phyloP scores from a whole-genome alignment of 2,329 filamentous ascomycete genomes.

The Calonectria ilicicola region DNA sequence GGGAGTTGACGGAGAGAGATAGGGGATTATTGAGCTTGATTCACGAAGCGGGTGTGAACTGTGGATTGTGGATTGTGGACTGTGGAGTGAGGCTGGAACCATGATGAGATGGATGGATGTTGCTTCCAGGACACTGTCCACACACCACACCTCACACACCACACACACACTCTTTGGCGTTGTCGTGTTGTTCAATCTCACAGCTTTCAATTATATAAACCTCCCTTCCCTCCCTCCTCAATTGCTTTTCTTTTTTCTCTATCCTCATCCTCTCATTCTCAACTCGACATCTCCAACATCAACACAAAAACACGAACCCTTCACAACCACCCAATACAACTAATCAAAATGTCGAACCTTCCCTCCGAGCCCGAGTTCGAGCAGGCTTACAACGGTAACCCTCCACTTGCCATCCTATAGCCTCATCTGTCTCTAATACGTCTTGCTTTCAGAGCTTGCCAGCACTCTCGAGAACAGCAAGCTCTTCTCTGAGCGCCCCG shows the following conservation, averaged over 20 bases:
- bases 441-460: conserved; percentile 77
- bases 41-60: conserved; percentile 19
- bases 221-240: conserved; percentile 19
- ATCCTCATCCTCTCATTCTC: conserved; percentile 13
- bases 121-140: background rate
- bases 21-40: conserved; percentile 19
- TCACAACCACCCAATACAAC: conserved; percentile 26
- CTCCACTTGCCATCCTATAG: conserved; percentile 22
- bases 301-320: conserved; percentile 9
- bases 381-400: conserved; percentile 94
- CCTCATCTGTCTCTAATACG: conserved; percentile 17
- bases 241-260: conserved; percentile 8
- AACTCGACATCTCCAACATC: conserved; percentile 13
- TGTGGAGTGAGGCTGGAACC: conserved; percentile 29
- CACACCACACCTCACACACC: background rate
- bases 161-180: background rate
- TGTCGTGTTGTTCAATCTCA: background rate
- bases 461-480: conserved; percentile 94
- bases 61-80: conserved; percentile 28
- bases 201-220: conserved; percentile 22
- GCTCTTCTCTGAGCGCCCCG: conserved; percentile 93
- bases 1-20: conserved; percentile 27
- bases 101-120: background rate
- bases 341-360: conserved; percentile 79
- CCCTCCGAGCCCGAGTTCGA: conserved; percentile 95